Base-by-base conservation (phyloP, 495 filamentous ascomycete species). In the Penicillium crystallinum region DNA sequence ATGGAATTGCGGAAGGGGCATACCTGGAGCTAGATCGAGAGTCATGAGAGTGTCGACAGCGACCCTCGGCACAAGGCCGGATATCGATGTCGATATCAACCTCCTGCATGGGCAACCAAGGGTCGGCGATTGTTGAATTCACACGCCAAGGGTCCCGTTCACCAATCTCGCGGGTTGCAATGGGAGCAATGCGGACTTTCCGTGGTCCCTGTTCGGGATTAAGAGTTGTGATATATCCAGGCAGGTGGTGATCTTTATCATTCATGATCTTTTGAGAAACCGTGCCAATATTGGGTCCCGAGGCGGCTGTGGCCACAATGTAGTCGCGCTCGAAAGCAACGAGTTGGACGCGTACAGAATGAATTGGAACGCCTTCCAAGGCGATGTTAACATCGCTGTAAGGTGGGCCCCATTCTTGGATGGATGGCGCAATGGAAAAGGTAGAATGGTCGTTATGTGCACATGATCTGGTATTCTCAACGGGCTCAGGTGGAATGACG, bases 251-350 rank as follows among this genome's bases (percentile, higher is more conserved):
- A 22, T 30, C 27, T 17, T 21, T 36, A 18, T 22, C 40, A 15
- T 56, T 61, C 17, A 40, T 36, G 9, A n/a, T 22, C 6, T 46
- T 14, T 9, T 17, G 33, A 6, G 54, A 33, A 11, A 66, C 19
- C 18, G 52, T 19, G 3, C 73, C 72, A 14, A 75, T 43, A 2
- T 59, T 55, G 22, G 42, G 57, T 0, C 68, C 70, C 18, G 65
- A 65, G 21, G 74, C 73, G 7, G 82, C 80, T 29, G 77, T 80
- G 11, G 76, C 81, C 55, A 89, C 66, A 57, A 88, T 78, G 56
- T 81, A 88, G 49, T 85, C 73, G 43, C 74, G 59, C 58, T 81
- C 81, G 59, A 84, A 81, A 0, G 80, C 77, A 36, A 78, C 69
- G 19, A 89, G 70, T 55, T 86, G 81, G 57, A 89, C 71, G 56